These are phyloP conservation scores for Blastobotrys chiropterorum DNA, from an alignment of 805 yeast species.

Conservation along the genomic window DNA sequence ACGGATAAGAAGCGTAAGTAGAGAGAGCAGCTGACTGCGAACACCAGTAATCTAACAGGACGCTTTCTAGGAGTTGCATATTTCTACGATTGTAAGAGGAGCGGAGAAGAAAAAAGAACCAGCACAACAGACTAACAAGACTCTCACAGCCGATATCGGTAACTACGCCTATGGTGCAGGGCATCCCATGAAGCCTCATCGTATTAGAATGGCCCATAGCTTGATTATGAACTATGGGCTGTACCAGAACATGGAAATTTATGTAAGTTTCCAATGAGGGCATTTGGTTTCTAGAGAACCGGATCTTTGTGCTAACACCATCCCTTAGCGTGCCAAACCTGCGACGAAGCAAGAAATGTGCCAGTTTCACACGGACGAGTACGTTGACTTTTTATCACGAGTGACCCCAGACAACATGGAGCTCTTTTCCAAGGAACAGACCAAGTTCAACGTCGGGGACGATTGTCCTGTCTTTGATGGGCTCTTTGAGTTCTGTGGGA, in stretches of 20 bases:
- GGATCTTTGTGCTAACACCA: too few species aligned
- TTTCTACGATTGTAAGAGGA: constrained; percentile 53
- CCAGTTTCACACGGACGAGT: constrained; percentile 97
- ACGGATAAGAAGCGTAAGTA: constrained; percentile 45
- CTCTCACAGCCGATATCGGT: constrained; percentile 71
- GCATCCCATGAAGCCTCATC: constrained; percentile 98
- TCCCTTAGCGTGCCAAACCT: constrained; percentile 70
- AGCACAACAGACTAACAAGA: constrained; percentile 6
- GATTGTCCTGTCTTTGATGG: constrained; percentile 97
- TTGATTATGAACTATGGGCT: constrained; percentile 94
- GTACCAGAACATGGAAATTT: constrained; percentile 94
- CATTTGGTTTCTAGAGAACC: too few species aligned
- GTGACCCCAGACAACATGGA: constrained; percentile 92
- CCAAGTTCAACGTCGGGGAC: constrained; percentile 92
- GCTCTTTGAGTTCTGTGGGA: constrained; percentile 79
- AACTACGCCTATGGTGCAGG: constrained; percentile 98
- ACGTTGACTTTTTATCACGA: constrained; percentile 83
- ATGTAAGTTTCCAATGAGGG: too few species aligned
- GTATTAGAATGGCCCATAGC: constrained; percentile 98
- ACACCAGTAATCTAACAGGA: neutral
- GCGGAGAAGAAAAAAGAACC: neutral
- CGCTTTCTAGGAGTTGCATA: constrained; percentile 53
- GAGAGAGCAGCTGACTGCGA: too few species aligned
- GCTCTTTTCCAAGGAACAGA: constrained; percentile 78
- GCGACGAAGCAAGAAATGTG: constrained; percentile 98